These are phyloP conservation scores for Maudiozyma turicensis DNA, from an alignment of 805 yeast species.

Conservation along the genomic window DNA sequence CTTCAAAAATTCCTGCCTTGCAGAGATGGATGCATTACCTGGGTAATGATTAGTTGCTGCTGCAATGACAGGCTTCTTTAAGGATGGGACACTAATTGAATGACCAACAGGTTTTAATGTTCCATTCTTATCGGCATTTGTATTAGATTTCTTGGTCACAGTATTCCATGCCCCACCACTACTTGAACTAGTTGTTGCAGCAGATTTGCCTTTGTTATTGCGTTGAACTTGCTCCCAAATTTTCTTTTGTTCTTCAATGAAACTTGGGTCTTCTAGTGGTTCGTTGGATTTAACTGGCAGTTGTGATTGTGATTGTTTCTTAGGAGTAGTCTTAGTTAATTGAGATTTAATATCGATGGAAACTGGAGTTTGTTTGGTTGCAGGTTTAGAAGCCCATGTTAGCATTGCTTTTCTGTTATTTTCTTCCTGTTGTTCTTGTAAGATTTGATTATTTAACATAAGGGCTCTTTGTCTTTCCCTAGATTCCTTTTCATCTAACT, in stretches of 20 bases:
- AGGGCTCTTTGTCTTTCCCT: conserved; percentile 11
- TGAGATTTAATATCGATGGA: conserved; percentile 15
- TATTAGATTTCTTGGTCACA: conserved; percentile 15
- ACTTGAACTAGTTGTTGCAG: conserved; percentile 30
- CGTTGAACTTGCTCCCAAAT: conserved; percentile 51
- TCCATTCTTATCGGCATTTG: not conserved
- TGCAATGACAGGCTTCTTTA: conserved; percentile 18
- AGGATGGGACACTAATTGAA: conserved; percentile 21
- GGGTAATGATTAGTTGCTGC: conserved; percentile 11
- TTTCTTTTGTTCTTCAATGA: conserved; percentile 26
- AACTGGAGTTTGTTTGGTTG: conserved; percentile 7
- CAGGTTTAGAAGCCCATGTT: conserved; percentile 24
- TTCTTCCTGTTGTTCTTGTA: conserved; percentile 15
- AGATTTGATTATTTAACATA: conserved; percentile 14
- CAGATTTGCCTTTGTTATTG: conserved; percentile 60
- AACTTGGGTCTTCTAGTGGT: conserved; percentile 16
- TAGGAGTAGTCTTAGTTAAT: conserved; percentile 1
- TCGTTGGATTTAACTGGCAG: not conserved
- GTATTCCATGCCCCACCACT: conserved; percentile 22
- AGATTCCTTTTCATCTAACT: conserved; percentile 12
- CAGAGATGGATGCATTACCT: conserved; percentile 30
- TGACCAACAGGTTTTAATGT: conserved; percentile 18
- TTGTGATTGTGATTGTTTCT: not conserved
- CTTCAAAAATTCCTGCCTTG: conserved; percentile 51
- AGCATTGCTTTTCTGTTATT: conserved; percentile 16